Evolutionary conservation across 495 filamentous ascomycete genomes (phyloP), one percentile per base, ranked within the genome.

Genomic region (Podospora sp.): DNA sequence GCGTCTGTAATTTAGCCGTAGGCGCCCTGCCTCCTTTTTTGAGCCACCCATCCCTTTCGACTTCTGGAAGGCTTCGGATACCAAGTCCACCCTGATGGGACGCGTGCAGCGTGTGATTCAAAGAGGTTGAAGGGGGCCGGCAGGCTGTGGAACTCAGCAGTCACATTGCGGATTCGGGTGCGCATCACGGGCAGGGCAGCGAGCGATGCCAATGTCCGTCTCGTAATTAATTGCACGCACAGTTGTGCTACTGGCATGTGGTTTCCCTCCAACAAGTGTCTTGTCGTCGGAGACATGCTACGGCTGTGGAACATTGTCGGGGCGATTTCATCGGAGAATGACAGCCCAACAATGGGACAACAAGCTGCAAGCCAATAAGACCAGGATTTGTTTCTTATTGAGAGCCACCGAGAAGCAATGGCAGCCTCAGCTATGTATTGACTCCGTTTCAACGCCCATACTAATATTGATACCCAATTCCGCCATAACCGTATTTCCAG

Each of bases 1-100:
- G 60, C 60, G 61, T 63, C 61, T 63, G 40, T 53, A 51, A 63
- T 63, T 53, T 63, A 63, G 24, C 61, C 61, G 61, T 63, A 63
- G 61, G 46, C 61, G 61, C 61, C 61, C 40, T 63, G 46, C 61
- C 33, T 29, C 12, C 40, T 20, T 52, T 35, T 52, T n/a, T 29
- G 16, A 29, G 22, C 59, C 24, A 24, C 6, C 11, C 59, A 62
- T 24, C 59, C 36, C 33, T 12, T 22, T 22, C 1, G 14, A 16
- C 14, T 36, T 35, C 24, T 55, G 52, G n/a, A 2, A 22, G 21
- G 21, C 52, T 55, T 22, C 1, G 22, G 56, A 59, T 59, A 59
- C 58, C 58, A 22, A 36, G 9, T n/a, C 59, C 59, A 62, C 59
- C n/a, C 59, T 35, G 33, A 33, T 16, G 22, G 36, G 22, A 11